Evolutionary conservation across 768 basidiomycete species (phyloP), one percentile per base, ranked within the genome.

Genomic region (Suillus brevipes): DNA sequence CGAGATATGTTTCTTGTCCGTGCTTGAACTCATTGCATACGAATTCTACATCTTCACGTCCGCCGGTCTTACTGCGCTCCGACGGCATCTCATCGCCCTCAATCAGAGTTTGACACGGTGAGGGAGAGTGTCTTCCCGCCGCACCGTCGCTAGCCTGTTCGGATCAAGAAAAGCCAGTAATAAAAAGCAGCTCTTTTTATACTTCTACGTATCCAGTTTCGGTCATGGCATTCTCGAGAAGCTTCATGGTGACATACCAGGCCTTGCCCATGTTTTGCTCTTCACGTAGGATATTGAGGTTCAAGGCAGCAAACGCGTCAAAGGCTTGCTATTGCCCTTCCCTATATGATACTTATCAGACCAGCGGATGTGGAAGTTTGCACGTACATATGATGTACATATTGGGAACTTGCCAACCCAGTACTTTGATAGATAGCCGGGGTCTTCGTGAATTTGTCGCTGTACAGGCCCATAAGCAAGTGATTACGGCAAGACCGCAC

Each of bases 91-190:
- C 88, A 85, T 3, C 94, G 90, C 16, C 42, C 43, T n/a, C 3
- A 45, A 9, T n/a, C 10, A 10, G 20, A n/a, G 9, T 45, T 20
- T n/a, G 10, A 20, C 20, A 45, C 16, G 42, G 34, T 57, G 34
- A 56, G 62, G 34, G 36, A 20, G 31, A 4, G 31, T 9, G 55
- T 20, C 28, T 28, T 28, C 25, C 2, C 10, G 4, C 77, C 85
- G 62, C 68, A 95, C 96, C 53, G 88, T 83, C 14, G 18, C 16
- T 72, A 89, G 96, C 96, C 78, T 99, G 97, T 75, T 99, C 96
- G 95, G 98, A 95, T 65, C 96, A 86, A 62, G 96, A 97, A 79
- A 98, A 99, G 1, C 97, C 97, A 68, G 99, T 95, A 66, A 99
- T 89, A 99, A 83, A 83, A 99, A 99, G 56, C 94, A 87, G 38